Evolutionary conservation across 257 asterid species (phyloP), one percentile per base, ranked within the genome.

Genomic region (Lycium ferocissimum): DNA sequence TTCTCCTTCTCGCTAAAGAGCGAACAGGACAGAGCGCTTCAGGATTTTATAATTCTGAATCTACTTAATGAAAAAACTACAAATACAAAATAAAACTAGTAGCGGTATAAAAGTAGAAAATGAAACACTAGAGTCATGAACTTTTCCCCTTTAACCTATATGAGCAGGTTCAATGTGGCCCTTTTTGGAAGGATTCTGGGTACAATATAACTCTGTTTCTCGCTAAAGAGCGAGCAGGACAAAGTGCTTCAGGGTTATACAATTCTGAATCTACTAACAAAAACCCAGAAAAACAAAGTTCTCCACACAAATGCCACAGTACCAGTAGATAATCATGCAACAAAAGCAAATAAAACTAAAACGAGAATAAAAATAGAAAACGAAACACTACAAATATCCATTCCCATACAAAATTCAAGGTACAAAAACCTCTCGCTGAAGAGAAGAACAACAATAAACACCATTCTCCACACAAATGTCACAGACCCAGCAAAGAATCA

Each of bases 211-310:
- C 14, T 54, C 59, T 54, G 18, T 18, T 54, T 54, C 59, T 54
- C 18, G 18, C 59, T 54, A 54, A 54, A 54, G 59, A 59, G 7
- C 7, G 26, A 59, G 4, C 26, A 18, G 4, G 18, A 18, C 66
- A 38, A 14, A 70, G 38, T 70, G 53, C 33, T 70, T 38, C 78
- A 70, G 78, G 78, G 14, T 70, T 70, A 38, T 70, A 70, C 17
- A 70, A 40, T 18, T 70, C 56, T 70, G 79, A 40, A 40, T 70
- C 54, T 38, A 70, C 35, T 70, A 17, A 70, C 18, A 26, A 71
- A 40, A 71, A 71, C 7, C 56, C 15, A 40, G 15, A 40, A 18
- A 71, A 18, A 40, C 13, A 71, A 71, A 40, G 79, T 40, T 70
- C 79, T 17, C 79, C 54, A 70, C 53, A 70, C 14, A 70, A 70